A percentile compares a stretch with the other conserved stretches of the same genome.
phyloP scores from a whole-genome alignment of 257 asterid genomes.

The Marsdenia floribunda region DNA sequence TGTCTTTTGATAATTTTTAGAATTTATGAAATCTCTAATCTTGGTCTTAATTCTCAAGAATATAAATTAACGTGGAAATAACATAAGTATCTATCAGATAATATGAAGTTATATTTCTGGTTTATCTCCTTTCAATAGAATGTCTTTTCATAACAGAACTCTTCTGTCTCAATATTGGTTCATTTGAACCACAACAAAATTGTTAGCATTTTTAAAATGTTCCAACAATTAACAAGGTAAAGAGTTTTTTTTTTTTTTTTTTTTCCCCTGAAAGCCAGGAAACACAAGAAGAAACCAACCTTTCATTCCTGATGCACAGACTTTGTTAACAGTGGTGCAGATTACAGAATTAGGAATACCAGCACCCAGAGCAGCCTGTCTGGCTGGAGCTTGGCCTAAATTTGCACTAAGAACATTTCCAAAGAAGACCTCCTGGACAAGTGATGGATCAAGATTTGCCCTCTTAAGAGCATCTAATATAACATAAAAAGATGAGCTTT shows the following conservation, averaged over 20 bases:
- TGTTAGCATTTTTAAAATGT: neutral
- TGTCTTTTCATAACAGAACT: too few species aligned
- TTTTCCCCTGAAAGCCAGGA: neutral
- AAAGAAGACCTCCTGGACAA: slow-evolving; percentile 89
- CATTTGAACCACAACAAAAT: too few species aligned
- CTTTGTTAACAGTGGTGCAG: slow-evolving; percentile 93
- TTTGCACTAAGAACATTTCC: slow-evolving; percentile 97
- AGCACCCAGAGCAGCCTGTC: slow-evolving; percentile 97
- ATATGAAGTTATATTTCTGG: too few species aligned
- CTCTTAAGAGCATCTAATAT: slow-evolving; percentile 77
- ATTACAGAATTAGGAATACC: slow-evolving; percentile 78
- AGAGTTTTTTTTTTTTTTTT: too few species aligned
- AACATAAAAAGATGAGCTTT: neutral
- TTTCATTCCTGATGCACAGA: slow-evolving; percentile 95
- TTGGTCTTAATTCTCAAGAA: too few species aligned
- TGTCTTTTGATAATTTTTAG: too few species aligned
- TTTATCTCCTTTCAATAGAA: too few species aligned
- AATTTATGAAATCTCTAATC: too few species aligned
- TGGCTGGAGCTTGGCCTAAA: slow-evolving; percentile 99
- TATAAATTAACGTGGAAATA: too few species aligned
- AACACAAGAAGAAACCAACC: slow-evolving; percentile 39
- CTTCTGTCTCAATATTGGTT: too few species aligned
- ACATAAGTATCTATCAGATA: too few species aligned
- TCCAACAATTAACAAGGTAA: too few species aligned
- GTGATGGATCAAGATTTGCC: slow-evolving; percentile 73